Percentiles rank a stretch among this genome's conserved stretches.
phyloP scores from a whole-genome alignment of 108 stramenopile genomes.

The Fragilaria radians region DNA sequence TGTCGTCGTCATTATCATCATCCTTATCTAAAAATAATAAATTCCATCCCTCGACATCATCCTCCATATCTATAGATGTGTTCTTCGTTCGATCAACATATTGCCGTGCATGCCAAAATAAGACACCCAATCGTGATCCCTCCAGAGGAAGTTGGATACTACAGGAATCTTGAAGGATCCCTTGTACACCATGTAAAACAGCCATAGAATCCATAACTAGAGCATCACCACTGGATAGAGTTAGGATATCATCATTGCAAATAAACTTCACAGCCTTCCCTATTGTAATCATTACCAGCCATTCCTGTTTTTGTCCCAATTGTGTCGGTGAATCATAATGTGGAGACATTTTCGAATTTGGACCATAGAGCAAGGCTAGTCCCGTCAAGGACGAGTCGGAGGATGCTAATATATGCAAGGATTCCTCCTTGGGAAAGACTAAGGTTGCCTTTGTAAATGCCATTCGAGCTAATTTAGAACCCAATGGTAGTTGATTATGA shows the following conservation, averaged over 20 bases:
- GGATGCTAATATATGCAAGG: not conserved
- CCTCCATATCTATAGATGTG: too few relatives aligned
- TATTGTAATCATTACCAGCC: conserved; percentile 10
- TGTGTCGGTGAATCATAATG: conserved; percentile 21
- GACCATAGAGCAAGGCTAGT: conserved; percentile 14
- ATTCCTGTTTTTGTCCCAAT: conserved; percentile 13
- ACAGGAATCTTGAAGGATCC: conserved; percentile 2
- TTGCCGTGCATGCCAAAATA: not conserved
- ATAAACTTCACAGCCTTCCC: conserved; percentile 6
- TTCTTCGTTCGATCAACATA: too few relatives aligned
- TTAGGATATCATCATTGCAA: conserved; percentile 7
- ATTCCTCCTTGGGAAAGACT: not conserved
- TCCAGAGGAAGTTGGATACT: not conserved
- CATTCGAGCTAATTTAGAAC: not conserved
- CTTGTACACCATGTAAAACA: conserved; percentile 15
- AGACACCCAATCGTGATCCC: not conserved
- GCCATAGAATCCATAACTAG: conserved; percentile 18
- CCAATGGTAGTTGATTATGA: not conserved
- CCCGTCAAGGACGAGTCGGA: conserved; percentile 8
- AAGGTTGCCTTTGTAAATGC: not conserved
- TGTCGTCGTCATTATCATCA: too few relatives aligned
- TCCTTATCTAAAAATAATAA: too few relatives aligned
- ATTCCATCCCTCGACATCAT: too few relatives aligned
- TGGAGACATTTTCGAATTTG: conserved; percentile 10
- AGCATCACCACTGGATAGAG: conserved; percentile 10